Evolutionary conservation across 1,139 yeast genomes (phyloP).

Genomic region (Wickerhamiella pararugosa): DNA sequence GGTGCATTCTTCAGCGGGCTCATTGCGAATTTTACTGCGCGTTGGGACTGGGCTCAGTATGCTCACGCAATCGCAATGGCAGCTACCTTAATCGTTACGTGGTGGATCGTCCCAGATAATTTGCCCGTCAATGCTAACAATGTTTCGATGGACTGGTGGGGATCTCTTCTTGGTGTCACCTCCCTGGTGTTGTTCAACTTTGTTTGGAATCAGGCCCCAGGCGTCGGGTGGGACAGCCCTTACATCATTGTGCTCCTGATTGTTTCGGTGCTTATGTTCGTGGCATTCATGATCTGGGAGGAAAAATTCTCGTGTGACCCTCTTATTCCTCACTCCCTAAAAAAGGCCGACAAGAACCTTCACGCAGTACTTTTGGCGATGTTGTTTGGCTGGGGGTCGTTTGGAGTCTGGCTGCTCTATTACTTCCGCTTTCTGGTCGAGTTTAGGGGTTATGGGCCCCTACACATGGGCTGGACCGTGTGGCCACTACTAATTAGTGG

Average conservation of each 20-base stretch:
- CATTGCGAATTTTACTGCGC: constrained; percentile 27
- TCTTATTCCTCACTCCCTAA: constrained; percentile 26
- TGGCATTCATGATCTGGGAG: constrained; percentile 28
- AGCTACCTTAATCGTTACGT: constrained; percentile 23
- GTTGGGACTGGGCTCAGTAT: constrained; percentile 51
- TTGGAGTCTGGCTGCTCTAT: constrained; percentile 24
- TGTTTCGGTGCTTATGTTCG: constrained; percentile 27
- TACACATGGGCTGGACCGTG: constrained; percentile 12
- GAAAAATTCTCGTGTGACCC: constrained; percentile 27
- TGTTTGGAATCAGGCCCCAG: constrained; percentile 51
- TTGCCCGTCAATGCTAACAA: constrained; percentile 19
- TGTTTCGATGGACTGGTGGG: constrained; percentile 32
- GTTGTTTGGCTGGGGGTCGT: constrained; percentile 14
- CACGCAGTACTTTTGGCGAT: constrained; percentile 9
- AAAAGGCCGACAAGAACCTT: constrained; percentile 7
- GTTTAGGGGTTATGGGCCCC: constrained; percentile 27
- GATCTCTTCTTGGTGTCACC: constrained; percentile 33
- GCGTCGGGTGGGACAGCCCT: constrained; percentile 34
- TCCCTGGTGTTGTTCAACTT: constrained; percentile 39
- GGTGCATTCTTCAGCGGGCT: constrained; percentile 37
- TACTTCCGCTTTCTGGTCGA: constrained; percentile 10
- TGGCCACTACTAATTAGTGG: constrained; percentile 11
- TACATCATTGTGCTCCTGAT: constrained; percentile 32
- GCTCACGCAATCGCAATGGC: constrained; percentile 29
- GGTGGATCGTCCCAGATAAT: constrained; percentile 31